These are phyloP conservation scores for Rhytidhysteron rufulum DNA, from an alignment of 2,329 filamentous ascomycete species.

Conservation along the genomic window DNA sequence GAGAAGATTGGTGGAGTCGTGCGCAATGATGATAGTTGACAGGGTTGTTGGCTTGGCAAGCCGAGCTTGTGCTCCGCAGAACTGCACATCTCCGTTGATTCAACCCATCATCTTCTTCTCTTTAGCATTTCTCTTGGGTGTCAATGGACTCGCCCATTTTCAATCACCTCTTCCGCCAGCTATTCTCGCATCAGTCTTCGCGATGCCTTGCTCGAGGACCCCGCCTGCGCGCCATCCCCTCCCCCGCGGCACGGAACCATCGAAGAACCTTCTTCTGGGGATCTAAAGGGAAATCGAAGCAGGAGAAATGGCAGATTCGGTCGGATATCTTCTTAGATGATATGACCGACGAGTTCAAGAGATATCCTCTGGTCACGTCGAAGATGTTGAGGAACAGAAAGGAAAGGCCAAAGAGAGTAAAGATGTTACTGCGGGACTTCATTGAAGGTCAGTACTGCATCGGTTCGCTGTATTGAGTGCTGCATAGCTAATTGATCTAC, in stretches of 20 bases:
- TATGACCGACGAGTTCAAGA: slow-evolving; percentile 72
- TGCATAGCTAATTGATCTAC: slow-evolving; percentile 8
- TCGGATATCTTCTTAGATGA: slow-evolving; percentile 71
- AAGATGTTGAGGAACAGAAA: slow-evolving; percentile 67
- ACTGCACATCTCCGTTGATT: slow-evolving; percentile 18
- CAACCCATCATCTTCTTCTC: slow-evolving; percentile 11
- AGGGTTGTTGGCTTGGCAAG: slow-evolving; percentile 29
- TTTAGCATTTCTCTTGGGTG: slow-evolving; percentile 11
- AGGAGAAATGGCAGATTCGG: slow-evolving; percentile 83
- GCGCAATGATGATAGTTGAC: not conserved
- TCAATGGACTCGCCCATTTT: slow-evolving; percentile 79
- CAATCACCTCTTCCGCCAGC: slow-evolving; percentile 75
- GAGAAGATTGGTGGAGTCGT: not conserved
- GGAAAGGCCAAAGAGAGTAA: slow-evolving; percentile 79
- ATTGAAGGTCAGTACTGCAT: slow-evolving; percentile 68
- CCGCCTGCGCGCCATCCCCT: slow-evolving; percentile 32
- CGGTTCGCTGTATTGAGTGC: slow-evolving; percentile 1
- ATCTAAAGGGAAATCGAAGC: slow-evolving; percentile 36
- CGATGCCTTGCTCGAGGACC: slow-evolving; percentile 47
- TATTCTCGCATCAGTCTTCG: slow-evolving; percentile 71
- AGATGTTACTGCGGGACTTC: slow-evolving; percentile 97
- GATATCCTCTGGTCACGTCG: slow-evolving; percentile 82
- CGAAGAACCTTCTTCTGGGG: slow-evolving; percentile 27
- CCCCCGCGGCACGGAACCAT: slow-evolving; percentile 27
- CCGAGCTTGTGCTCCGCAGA: slow-evolving; percentile 9